Base-by-base conservation (phyloP, 1,284 basidiomycete species). In the Porogramme epimiltina region DNA sequence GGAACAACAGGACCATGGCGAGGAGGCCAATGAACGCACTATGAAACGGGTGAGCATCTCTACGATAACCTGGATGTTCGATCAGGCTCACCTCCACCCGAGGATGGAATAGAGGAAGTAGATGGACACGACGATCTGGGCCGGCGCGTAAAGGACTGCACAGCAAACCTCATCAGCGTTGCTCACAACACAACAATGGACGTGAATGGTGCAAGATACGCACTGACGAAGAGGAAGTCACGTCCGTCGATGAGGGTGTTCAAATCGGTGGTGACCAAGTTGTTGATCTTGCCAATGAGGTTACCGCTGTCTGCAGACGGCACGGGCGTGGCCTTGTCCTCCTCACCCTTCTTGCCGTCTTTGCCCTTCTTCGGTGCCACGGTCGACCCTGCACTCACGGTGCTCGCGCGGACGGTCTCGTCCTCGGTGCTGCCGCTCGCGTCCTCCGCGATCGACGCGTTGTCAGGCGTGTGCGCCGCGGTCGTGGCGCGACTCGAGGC, bases 241-340 rank as follows among this genome's bases (percentile, higher is more conserved):
- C 67, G 62, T n/a, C 68, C 71, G 1, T 68, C 63, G 13, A 60
- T 45, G 38, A 72, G 59, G 49, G 70, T 71, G 45, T 58, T 59
- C 54, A 72, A 28, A 59, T 73, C 72, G 16, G 66, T 69, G 4
- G 69, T 66, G 24, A 71, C 62, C 13, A 71, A 42, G 28, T 79
- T 79, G 59, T 80, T 80, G 66, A 81, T 76, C 53, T 72, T 75
- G 6, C 78, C 78, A 6, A 75, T 70, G 2, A 81, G 55, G 46
- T 77, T 76, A 8, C 52, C 71, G 36, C 71, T 66, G 3, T 13
- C 28, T 11, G 45, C n/a, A 4, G 51, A 22, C n/a, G 34, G 18
- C 19, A 51, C 43, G 11, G 19, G 26, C 2, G 36, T 37, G 11
- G 26, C 28, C 33, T 47, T 48, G 10, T 61, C 54, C 34, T 60